These are phyloP conservation scores for Myriosclerotinia scirpicola DNA, from an alignment of 2,329 filamentous ascomycete genomes.

Conservation along the genomic window DNA sequence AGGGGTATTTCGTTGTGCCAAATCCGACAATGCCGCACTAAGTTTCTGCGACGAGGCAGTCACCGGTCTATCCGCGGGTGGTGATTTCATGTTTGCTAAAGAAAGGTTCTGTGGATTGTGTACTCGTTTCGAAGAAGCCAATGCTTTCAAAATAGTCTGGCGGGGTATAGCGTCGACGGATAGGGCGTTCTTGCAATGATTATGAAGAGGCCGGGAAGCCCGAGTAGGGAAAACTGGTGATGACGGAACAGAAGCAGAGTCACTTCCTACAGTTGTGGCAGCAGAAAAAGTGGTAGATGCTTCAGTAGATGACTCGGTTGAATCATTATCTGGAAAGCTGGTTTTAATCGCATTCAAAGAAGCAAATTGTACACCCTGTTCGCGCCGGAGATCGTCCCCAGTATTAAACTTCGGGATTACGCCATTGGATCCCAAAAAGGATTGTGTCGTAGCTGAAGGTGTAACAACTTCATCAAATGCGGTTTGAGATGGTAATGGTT, in stretches of 20 bases:
- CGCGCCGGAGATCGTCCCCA: slow-evolving; percentile 45
- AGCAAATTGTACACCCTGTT: slow-evolving; percentile 47
- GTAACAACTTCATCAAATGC: slow-evolving; percentile 36
- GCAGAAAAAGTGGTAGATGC: slow-evolving; percentile 29
- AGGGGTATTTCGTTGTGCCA: slow-evolving; percentile 44
- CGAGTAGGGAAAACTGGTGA: slow-evolving; percentile 35
- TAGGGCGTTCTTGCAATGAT: slow-evolving; percentile 39
- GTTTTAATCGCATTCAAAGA: slow-evolving; percentile 41
- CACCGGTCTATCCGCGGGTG: slow-evolving; percentile 32
- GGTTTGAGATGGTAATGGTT: slow-evolving; percentile 24
- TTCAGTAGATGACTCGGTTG: slow-evolving; percentile 30
- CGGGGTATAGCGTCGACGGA: slow-evolving; percentile 56
- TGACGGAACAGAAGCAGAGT: slow-evolving; percentile 34
- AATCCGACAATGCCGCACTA: slow-evolving; percentile 55
- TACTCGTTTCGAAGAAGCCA: slow-evolving; percentile 65
- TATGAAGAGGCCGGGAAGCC: slow-evolving; percentile 29
- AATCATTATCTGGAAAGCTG: slow-evolving; percentile 35
- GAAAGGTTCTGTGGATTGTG: slow-evolving; percentile 51
- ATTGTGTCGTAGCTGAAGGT: slow-evolving; percentile 27
- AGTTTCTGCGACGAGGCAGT: slow-evolving; percentile 56
- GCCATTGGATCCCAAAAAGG: slow-evolving; percentile 35
- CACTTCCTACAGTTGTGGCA: slow-evolving; percentile 37
- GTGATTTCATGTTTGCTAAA: slow-evolving; percentile 19
- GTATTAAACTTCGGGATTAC: slow-evolving; percentile 37
- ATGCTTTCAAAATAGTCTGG: slow-evolving; percentile 80